Evolutionary conservation across 768 basidiomycete genomes (phyloP).

Genomic region (Termitomyces sp.): DNA sequence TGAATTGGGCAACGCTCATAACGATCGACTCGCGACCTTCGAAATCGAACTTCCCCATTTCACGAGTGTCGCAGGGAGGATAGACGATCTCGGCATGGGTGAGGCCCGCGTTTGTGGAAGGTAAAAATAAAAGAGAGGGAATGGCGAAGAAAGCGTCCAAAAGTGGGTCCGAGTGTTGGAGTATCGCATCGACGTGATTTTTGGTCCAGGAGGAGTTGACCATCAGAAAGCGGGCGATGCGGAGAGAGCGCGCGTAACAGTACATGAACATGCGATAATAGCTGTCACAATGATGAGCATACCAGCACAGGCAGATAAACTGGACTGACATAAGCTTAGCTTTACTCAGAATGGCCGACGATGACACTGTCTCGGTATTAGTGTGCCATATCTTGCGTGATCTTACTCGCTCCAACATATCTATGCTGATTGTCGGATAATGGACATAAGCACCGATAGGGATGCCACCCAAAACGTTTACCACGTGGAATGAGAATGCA

Average conservation of each 20-base stretch:
- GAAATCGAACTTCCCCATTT: conserved; percentile 53
- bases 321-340: conserved; percentile 54
- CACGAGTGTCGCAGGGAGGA: conserved; percentile 86
- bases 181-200: conserved; percentile 71
- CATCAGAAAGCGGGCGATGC: conserved; percentile 73
- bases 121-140: conserved; percentile 34
- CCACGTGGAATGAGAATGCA: conserved; percentile 85
- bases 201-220: conserved; percentile 97
- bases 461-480: conserved; percentile 54
- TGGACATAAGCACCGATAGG: conserved; percentile 91
- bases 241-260: conserved; percentile 72
- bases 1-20: conserved; percentile 88
- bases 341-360: conserved; percentile 44
- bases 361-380: conserved; percentile 52
- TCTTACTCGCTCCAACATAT: conserved; percentile 83
- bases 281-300: conserved; percentile 28
- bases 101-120: conserved; percentile 18
- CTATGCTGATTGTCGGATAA: conserved; percentile 93
- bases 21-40: conserved; percentile 56
- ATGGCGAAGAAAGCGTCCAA: conserved; percentile 41
- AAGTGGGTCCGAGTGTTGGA: conserved; percentile 47
- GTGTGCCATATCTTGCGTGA: conserved; percentile 55
- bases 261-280: conserved; percentile 90
- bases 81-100: conserved; percentile 56
- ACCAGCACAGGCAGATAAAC: neutral